Evolutionary conservation across 768 basidiomycete species (phyloP).

Genomic region (Mycena capillaripes): DNA sequence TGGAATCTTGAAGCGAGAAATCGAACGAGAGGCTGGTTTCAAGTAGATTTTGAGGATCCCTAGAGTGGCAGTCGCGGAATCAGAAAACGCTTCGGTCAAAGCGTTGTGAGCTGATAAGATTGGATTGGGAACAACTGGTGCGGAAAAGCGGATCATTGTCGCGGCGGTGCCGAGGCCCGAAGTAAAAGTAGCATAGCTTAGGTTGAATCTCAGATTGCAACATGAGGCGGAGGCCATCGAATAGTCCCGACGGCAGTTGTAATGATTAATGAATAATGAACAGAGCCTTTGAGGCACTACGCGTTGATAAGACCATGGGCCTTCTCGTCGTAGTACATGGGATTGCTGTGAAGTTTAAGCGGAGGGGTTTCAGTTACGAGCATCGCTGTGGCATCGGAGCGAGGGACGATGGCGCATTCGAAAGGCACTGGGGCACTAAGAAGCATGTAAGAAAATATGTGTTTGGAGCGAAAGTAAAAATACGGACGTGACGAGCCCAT

Average conservation of each 20-base stretch:
- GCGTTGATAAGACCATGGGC: constrained; percentile 19
- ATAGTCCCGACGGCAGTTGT: background rate
- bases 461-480: background rate
- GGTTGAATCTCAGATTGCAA: too few relatives aligned
- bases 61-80: too few relatives aligned
- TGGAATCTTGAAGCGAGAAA: too few relatives aligned
- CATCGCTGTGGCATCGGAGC: constrained; percentile 28
- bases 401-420: constrained; percentile 37
- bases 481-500: constrained; percentile 37
- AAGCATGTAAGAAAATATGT: background rate
- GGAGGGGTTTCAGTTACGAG: constrained; percentile 34
- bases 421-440: constrained; percentile 36
- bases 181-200: too few relatives aligned
- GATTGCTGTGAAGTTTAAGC: constrained; percentile 32
- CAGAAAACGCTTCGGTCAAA: too few relatives aligned
- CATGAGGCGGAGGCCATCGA: too few relatives aligned
- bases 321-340: constrained; percentile 33
- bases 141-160: too few relatives aligned
- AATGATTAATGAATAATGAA: background rate
- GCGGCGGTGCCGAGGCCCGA: too few relatives aligned
- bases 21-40: too few relatives aligned
- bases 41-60: too few relatives aligned
- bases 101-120: too few relatives aligned
- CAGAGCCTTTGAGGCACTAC: background rate
- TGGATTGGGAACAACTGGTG: too few relatives aligned